These are phyloP conservation scores for Spatholobus suberectus DNA, from an alignment of 306 rosid genomes.

Conservation along the genomic window DNA sequence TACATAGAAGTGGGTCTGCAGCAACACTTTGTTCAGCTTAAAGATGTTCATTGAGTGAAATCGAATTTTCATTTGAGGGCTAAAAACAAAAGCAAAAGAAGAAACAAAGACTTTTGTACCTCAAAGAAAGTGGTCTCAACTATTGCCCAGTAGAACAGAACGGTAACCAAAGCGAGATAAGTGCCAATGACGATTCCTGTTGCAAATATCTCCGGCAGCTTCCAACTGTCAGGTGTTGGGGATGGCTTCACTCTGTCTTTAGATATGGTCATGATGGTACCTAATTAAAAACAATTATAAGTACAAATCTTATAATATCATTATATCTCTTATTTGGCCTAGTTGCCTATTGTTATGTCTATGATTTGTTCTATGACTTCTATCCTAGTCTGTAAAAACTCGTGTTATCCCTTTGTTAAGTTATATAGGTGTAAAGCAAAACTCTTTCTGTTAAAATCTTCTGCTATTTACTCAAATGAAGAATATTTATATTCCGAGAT, in stretches of 20 bases:
- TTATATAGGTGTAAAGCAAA: background rate
- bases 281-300: conserved; percentile 40
- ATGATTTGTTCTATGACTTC: background rate
- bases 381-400: background rate
- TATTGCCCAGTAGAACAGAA: conserved; percentile 72
- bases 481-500: background rate
- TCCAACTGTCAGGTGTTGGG: conserved; percentile 90
- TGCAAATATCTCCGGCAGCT: conserved; percentile 83
- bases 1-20: conserved; percentile 70
- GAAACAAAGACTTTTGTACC: conserved; percentile 49
- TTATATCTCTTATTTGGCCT: background rate
- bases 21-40: conserved; percentile 29
- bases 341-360: background rate
- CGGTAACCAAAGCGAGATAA: conserved; percentile 82
- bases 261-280: conserved; percentile 91
- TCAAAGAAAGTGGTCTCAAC: conserved; percentile 75
- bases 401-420: background rate
- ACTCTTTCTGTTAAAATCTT: conserved; percentile 7
- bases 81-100: background rate
- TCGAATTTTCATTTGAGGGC: conserved; percentile 27
- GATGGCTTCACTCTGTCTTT: conserved; percentile 88
- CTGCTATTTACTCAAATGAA: background rate
- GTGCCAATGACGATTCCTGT: conserved; percentile 87
- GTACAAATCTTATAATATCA: background rate
- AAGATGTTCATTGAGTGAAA: conserved; percentile 10